Conservation (phyloP, 2,329 filamentous ascomycete genomes). For the Xylariaceae sp. region DNA sequence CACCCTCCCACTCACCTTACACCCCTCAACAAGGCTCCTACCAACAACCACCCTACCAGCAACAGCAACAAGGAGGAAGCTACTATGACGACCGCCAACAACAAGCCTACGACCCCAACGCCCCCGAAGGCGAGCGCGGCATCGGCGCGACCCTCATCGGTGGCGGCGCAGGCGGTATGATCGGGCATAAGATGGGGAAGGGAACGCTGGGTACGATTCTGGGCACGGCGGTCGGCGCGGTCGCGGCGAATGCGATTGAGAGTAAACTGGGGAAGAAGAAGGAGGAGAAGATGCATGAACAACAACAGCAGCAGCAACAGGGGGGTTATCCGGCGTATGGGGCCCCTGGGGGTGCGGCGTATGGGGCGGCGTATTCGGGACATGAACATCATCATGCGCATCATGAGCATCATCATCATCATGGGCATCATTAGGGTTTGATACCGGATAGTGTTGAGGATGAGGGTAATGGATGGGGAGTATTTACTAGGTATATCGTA, state of each 20-base stretch:
- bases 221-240: slow-evolving; percentile 49
- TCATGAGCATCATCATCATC: too few relatives aligned
- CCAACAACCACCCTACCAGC: slow-evolving; percentile 24
- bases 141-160: slow-evolving; percentile 50
- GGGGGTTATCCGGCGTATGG: background rate
- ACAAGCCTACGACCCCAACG: slow-evolving; percentile 3
- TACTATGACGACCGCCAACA: too few relatives aligned
- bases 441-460: too few relatives aligned
- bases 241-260: slow-evolving; percentile 50
- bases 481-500: too few relatives aligned
- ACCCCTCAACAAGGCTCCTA: slow-evolving; percentile 17
- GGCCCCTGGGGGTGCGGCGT: too few relatives aligned
- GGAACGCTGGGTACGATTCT: slow-evolving; percentile 49
- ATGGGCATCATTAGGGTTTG: too few relatives aligned
- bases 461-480: too few relatives aligned
- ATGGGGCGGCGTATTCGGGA: too few relatives aligned
- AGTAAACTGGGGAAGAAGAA: slow-evolving; percentile 36
- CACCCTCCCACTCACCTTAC: slow-evolving; percentile 21
- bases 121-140: slow-evolving; percentile 46
- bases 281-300: slow-evolving; percentile 25
- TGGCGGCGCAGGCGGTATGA: slow-evolving; percentile 47
- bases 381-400: background rate
- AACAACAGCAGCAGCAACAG: background rate
- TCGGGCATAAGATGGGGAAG: slow-evolving; percentile 51
- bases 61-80: background rate